These are phyloP conservation scores for Rhizopogon sp. DNA, from an alignment of 768 basidiomycete species.

Conservation along the genomic window DNA sequence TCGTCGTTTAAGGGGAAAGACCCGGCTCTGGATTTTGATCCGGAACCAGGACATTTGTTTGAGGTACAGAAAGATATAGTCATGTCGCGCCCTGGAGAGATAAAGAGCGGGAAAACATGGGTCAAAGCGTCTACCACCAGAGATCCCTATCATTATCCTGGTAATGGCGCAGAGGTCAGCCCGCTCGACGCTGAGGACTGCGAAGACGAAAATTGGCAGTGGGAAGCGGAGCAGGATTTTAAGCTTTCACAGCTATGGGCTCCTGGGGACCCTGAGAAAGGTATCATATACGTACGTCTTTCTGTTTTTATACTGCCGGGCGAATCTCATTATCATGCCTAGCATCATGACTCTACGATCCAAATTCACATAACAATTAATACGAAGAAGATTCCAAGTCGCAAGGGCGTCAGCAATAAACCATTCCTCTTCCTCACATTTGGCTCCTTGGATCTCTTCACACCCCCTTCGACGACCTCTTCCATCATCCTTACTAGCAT, in stretches of 20 bases:
- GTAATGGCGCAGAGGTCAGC: conserved; percentile 34
- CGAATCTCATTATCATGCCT: not conserved
- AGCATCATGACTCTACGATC: conserved; percentile 51
- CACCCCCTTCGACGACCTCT: conserved; percentile 15
- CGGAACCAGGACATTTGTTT: conserved; percentile 48
- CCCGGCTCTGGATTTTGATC: conserved; percentile 9
- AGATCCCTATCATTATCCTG: conserved; percentile 41
- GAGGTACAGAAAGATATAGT: conserved; percentile 48
- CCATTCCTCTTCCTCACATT: conserved; percentile 57
- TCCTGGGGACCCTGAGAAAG: conserved; percentile 35
- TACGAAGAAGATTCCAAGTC: conserved; percentile 41
- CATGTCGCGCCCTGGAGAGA: conserved; percentile 46
- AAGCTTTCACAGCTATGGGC: conserved; percentile 58
- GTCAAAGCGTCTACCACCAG: conserved; percentile 47
- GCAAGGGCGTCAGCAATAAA: conserved; percentile 55
- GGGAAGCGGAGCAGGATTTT: conserved; percentile 69
- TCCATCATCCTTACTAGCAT: conserved; percentile 12
- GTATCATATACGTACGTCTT: conserved; percentile 57
- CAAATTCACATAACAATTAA: conserved; percentile 65
- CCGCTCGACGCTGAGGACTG: conserved; percentile 25
- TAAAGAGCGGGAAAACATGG: conserved; percentile 44
- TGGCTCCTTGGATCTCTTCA: conserved; percentile 29
- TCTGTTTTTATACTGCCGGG: not conserved
- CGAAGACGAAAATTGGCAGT: conserved; percentile 50
- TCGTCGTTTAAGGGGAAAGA: conserved; percentile 17